Base-by-base conservation (phyloP, 1,139 yeast genomes). In the Yamadazyma atmosphaerica region DNA sequence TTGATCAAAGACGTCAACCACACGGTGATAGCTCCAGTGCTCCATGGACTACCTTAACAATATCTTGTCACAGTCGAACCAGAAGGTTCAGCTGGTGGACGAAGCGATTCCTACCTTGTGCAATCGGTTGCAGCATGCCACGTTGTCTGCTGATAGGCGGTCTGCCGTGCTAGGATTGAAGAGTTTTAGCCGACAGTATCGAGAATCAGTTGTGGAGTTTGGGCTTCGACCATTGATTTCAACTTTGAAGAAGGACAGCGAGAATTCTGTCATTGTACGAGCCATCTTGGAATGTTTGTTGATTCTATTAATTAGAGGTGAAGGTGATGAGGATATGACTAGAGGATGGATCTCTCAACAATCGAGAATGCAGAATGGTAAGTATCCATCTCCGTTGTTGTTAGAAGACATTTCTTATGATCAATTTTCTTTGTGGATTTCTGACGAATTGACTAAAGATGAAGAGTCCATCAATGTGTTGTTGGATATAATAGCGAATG, bases 151-250 rank as follows among this genome's bases (percentile, higher is more conserved):
- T 29, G 98, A 94, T 61, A 72, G 98, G 47, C 69, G 96, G 39
- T 92, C 97, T 1, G 98, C 98, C 0, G 86, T 92, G 3, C 70
- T 92, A 34, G 94, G 96, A 0, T 68, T 94, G 47, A 90, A 92
- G 57, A 88, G 95, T 34, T 90, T 90, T 58, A 81, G 95, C 45
- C 71, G 98, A 42, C 90, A 88, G 54, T 88, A 85, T 58, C 70
- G 98, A 49, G 98, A 94, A 59, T 67, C 83, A 3, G 98, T 94
- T 3, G 89, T 92, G 34, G 95, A 95, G 32, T 81, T 85, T 45
- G 98, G 96, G 1, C 68, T 92, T 32, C 73, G 90, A 44, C 89
- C 92, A 1, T 67, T 94, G 43, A 72, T 92, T 11, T 60, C 72
- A 21, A 81, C 92, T 0, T 65, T 94, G 39, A 74, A 74, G 38